phyloP scores from a whole-genome alignment of 805 yeast species.

The Blastobotrys peoriensis region DNA sequence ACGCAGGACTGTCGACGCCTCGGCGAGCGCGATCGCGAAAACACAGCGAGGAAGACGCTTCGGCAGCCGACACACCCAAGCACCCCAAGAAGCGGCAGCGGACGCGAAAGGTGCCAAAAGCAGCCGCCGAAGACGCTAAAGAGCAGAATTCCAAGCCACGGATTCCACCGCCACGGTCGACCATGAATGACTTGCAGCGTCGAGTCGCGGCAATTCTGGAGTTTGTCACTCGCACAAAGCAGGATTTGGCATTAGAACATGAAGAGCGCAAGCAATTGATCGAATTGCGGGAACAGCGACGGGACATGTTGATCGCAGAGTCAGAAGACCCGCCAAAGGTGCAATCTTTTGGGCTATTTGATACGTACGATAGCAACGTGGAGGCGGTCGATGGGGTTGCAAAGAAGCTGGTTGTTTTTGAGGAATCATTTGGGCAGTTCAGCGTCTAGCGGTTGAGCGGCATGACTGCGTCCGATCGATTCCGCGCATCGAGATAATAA shows the following conservation, averaged over 20 bases:
- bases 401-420: background rate
- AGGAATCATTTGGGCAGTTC: background rate
- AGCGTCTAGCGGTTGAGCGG: too few relatives aligned
- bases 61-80: slow-evolving; percentile 6
- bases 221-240: slow-evolving; percentile 80
- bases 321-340: slow-evolving; percentile 6
- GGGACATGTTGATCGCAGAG: slow-evolving; percentile 7
- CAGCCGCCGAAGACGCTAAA: slow-evolving; percentile 12
- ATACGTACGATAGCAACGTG: background rate
- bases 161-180: slow-evolving; percentile 66
- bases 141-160: slow-evolving; percentile 71
- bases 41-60: slow-evolving; percentile 2
- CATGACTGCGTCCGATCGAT: background rate
- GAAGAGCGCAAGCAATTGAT: slow-evolving; percentile 47
- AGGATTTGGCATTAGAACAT: slow-evolving; percentile 73
- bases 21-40: slow-evolving; percentile 7
- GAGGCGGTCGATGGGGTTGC: background rate
- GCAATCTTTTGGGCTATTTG: background rate
- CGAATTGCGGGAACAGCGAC: slow-evolving; percentile 28
- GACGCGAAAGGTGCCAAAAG: background rate
- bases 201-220: slow-evolving; percentile 87
- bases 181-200: slow-evolving; percentile 77
- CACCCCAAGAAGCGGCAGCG: slow-evolving; percentile 8
- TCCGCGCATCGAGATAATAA: too few relatives aligned
- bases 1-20: slow-evolving; percentile 6